A percentile compares a stretch with the other conserved stretches of the same genome.
phyloP scores from a whole-genome alignment of 2,329 filamentous ascomycete genomes.

The Knufia petricola region DNA sequence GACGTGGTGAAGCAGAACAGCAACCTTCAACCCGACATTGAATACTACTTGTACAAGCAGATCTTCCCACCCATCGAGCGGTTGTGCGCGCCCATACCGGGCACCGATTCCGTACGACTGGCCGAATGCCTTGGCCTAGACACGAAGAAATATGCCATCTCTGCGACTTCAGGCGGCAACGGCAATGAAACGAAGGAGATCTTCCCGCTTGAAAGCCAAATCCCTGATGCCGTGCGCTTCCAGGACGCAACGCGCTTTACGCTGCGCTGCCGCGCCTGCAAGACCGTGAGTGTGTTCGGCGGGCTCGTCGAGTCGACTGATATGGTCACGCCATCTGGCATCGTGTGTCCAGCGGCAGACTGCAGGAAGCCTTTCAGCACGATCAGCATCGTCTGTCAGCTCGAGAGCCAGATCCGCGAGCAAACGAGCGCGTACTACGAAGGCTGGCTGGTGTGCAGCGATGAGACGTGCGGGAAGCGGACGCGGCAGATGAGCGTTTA shows the following conservation, averaged over 20 bases:
- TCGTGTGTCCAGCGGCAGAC: slow-evolving; percentile 55
- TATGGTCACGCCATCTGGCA: slow-evolving; percentile 60
- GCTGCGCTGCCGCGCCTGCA: slow-evolving; percentile 75
- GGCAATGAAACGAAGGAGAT: slow-evolving; percentile 58
- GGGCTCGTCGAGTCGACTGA: slow-evolving; percentile 55
- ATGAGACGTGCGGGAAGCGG: slow-evolving; percentile 72
- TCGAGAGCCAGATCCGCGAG: slow-evolving; percentile 72
- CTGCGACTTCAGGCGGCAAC: slow-evolving; percentile 41
- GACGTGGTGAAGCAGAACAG: slow-evolving; percentile 73
- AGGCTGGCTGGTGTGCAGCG: slow-evolving; percentile 83
- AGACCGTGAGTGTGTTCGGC: slow-evolving; percentile 61
- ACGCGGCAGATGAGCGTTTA: slow-evolving; percentile 92
- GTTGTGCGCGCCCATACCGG: slow-evolving; percentile 88
- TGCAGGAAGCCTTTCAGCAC: slow-evolving; percentile 59
- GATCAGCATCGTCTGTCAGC: slow-evolving; percentile 70
- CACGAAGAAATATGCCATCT: slow-evolving; percentile 70
- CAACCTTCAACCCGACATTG: slow-evolving; percentile 75
- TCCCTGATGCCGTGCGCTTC: slow-evolving; percentile 85
- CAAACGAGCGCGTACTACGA: slow-evolving; percentile 83
- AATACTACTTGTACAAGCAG: slow-evolving; percentile 97
- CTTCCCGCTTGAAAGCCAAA: slow-evolving; percentile 85
- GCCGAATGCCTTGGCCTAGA: slow-evolving; percentile 93
- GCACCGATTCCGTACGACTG: slow-evolving; percentile 80
- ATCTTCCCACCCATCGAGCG: slow-evolving; percentile 96
- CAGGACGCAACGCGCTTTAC: slow-evolving; percentile 65